Percentiles rank a stretch among this genome's conserved stretches.
Conservation (phyloP, 2,329 filamentous ascomycete species). For the Colletotrichum aenigma region DNA sequence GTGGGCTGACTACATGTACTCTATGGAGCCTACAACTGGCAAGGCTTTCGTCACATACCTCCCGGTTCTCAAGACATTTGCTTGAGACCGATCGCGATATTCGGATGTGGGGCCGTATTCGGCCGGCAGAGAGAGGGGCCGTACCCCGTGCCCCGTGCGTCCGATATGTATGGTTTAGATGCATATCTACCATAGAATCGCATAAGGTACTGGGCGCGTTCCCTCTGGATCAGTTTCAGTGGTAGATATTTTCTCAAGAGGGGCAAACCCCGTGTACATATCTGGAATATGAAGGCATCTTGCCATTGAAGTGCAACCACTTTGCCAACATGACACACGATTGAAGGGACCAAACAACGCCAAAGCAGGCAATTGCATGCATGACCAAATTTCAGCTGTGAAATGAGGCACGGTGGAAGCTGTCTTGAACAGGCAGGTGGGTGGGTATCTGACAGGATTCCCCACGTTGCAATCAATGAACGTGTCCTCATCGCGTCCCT, state of each 20-base stretch:
- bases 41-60: slow-evolving; percentile 33
- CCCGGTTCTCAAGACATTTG: slow-evolving; percentile 9
- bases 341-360: background rate
- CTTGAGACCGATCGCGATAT: background rate
- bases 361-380: background rate
- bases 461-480: slow-evolving; percentile 7
- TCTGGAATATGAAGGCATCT: background rate
- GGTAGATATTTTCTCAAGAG: slow-evolving; percentile 2
- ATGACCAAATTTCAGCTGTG: slow-evolving; percentile 1
- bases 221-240: background rate
- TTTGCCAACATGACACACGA: background rate
- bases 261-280: background rate
- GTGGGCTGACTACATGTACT: slow-evolving; percentile 51
- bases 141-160: background rate
- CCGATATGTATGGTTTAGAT: background rate
- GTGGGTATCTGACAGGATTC: slow-evolving; percentile 6
- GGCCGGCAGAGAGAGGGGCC: background rate
- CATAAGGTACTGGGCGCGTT: background rate
- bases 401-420: background rate
- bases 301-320: background rate
- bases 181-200: background rate
- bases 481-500: slow-evolving; percentile 10
- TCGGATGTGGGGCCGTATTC: background rate
- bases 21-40: slow-evolving; percentile 41
- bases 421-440: slow-evolving; percentile 15